Evolutionary conservation across 129 eudicot species (phyloP).

Genomic region (Helichrysum umbraculigerum): DNA sequence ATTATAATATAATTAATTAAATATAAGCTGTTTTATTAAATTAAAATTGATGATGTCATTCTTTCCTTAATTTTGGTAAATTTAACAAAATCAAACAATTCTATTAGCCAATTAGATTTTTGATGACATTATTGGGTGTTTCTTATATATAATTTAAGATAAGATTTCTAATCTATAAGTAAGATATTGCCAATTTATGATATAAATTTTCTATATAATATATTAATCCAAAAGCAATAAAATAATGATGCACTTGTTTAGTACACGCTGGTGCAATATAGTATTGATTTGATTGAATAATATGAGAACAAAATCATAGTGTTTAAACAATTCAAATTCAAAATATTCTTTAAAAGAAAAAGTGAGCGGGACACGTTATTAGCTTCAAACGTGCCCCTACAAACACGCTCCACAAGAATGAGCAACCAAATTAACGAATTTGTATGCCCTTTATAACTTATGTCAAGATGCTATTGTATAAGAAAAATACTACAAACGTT

Average conservation of each 20-base stretch:
- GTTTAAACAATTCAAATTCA: conserved; percentile 10
- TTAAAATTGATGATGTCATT: no score
- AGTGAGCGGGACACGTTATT: conserved; percentile 3
- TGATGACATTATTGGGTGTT: no score
- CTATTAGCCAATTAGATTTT: no score
- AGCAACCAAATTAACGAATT: neutral
- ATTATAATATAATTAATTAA: no score
- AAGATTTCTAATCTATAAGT: no score
- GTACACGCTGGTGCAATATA: neutral
- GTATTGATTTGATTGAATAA: neutral
- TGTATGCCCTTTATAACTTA: neutral
- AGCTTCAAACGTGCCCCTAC: neutral
- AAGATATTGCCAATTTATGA: no score
- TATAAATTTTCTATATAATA: no score
- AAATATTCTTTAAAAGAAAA: conserved; percentile 17
- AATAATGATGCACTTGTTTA: conserved; percentile 8
- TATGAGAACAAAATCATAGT: conserved; percentile 22
- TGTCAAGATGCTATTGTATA: neutral
- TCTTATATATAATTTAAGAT: no score
- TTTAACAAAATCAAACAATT: no score
- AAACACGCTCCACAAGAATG: neutral
- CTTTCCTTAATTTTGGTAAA: no score
- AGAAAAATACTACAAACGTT: neutral
- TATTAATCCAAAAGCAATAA: neutral
- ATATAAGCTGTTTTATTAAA: no score